Evolutionary conservation across 139 green algal genomes (phyloP), one percentile per base, ranked within the genome.

Genomic region (Chlamydomonas incerta): DNA sequence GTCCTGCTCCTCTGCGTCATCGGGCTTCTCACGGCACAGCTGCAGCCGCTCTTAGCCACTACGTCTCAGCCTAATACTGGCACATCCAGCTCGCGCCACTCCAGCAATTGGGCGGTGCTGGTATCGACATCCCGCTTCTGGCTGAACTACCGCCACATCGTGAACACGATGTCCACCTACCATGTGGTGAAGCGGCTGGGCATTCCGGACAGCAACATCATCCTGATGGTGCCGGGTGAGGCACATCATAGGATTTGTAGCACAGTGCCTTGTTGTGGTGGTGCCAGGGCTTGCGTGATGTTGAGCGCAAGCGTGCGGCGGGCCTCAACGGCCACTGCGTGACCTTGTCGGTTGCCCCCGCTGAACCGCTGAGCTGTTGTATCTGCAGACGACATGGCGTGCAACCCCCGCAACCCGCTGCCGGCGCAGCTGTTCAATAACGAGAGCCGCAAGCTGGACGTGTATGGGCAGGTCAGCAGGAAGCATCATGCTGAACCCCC

Each of bases 201-300:
- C 33, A 96, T 99, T 17, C 96, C 97, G 29, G 97, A 99, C 82
- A 93, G 87, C 87, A 92, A 96, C 85, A 99, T 99, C 85, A 93
- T 99, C 24, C 86, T 99, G 23, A 99, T 99, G 96, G 83, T 98
- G 6, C 93, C 95, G 23, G 97, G 99, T 69, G 93, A 95, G 72
- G 41, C 41, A 5, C 41, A 50, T 50, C 57, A 63, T 17, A 63
- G n/a, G n/a, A n/a, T n/a, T n/a, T n/a, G n/a, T n/a, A n/a, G n/a
- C n/a, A n/a, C n/a, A n/a, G n/a, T n/a, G n/a, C n/a, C n/a, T n/a
- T n/a, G n/a, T n/a, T n/a, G n/a, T n/a, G n/a, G n/a, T n/a, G n/a
- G n/a, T n/a, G n/a, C n/a, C n/a, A n/a, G n/a, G n/a, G n/a, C n/a
- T n/a, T n/a, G n/a, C n/a, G n/a, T n/a, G n/a, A n/a, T n/a, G n/a